Percentiles rank a stretch among this genome's conserved stretches.
Evolutionary conservation across 2,329 filamentous ascomycete genomes (phyloP).

Genomic region (Colletotrichum melonis): DNA sequence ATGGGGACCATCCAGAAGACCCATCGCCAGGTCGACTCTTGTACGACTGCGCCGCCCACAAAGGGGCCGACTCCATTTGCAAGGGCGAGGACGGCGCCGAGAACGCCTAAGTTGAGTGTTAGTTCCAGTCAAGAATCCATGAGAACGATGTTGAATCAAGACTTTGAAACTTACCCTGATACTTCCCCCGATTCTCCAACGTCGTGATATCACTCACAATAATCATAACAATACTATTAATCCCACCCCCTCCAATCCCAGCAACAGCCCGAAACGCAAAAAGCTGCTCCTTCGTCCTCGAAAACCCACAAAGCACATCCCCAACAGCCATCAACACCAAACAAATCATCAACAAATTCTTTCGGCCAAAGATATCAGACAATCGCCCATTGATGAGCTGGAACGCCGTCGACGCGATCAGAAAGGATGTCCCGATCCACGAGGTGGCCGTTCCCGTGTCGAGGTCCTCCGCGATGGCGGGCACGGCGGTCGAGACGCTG

Average conservation of each 20-base stretch:
- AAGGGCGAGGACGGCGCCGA: slow-evolving; percentile 43
- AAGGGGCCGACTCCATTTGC: slow-evolving; percentile 52
- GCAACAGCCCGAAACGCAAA: slow-evolving; percentile 49
- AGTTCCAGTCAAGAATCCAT: slow-evolving; percentile 22
- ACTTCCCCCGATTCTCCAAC: slow-evolving; percentile 48
- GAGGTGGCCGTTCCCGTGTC: slow-evolving; percentile 45
- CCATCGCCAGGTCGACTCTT: slow-evolving; percentile 46
- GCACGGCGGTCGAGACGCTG: slow-evolving; percentile 46
- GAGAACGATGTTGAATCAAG: not conserved
- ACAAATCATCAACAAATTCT: slow-evolving; percentile 45
- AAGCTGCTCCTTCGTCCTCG: slow-evolving; percentile 44
- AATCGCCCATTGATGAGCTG: slow-evolving; percentile 50
- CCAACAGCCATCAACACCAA: slow-evolving; percentile 43
- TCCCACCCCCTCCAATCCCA: slow-evolving; percentile 49
- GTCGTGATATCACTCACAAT: slow-evolving; percentile 51
- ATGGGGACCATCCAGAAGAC: slow-evolving; percentile 43
- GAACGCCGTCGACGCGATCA: slow-evolving; percentile 49
- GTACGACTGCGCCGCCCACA: slow-evolving; percentile 44
- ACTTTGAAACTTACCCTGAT: slow-evolving; percentile 37
- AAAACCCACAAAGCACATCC: slow-evolving; percentile 47
- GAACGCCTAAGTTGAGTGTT: slow-evolving; percentile 23
- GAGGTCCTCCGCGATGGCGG: slow-evolving; percentile 50
- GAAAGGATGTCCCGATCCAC: slow-evolving; percentile 51
- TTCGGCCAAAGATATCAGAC: slow-evolving; percentile 50
- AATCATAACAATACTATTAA: slow-evolving; percentile 49